Evolutionary conservation across 768 basidiomycete species (phyloP).

Genomic region (Rhodotorula sphaerocarpa): DNA sequence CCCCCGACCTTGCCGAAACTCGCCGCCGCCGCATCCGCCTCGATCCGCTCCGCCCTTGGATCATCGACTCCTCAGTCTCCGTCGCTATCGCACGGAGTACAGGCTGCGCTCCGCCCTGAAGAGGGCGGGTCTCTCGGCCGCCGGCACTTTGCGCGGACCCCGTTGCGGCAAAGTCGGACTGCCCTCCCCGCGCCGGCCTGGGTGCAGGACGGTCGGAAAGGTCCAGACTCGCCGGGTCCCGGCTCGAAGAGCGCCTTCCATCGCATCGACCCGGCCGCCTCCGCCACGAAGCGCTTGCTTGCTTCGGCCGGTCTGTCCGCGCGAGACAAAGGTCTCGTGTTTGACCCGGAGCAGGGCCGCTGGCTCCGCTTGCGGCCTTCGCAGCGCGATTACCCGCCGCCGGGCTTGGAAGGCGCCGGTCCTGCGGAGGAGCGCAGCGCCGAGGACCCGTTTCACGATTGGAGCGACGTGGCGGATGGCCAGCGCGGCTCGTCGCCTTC

Average conservation of each 20-base stretch:
- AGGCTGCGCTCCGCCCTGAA: not conserved
- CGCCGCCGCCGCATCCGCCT: slow-evolving; percentile 25
- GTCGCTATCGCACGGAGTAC: slow-evolving; percentile 3
- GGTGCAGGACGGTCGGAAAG: not conserved
- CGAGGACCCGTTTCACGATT: slow-evolving; percentile 29
- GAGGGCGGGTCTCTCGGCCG: slow-evolving; percentile 1
- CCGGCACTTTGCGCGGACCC: slow-evolving; percentile 6
- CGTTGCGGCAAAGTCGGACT: slow-evolving; percentile 36
- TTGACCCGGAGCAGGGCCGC: slow-evolving; percentile 40
- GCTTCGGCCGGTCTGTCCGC: slow-evolving; percentile 33
- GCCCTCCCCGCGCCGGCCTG: too few relatives aligned
- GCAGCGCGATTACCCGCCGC: too few relatives aligned
- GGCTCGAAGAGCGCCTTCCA: too few relatives aligned
- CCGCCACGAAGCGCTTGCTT: slow-evolving; percentile 41
- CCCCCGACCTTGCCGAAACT: slow-evolving; percentile 22
- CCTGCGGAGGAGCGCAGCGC: slow-evolving; percentile 24
- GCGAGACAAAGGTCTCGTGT: slow-evolving; percentile 42
- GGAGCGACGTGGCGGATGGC: slow-evolving; percentile 17
- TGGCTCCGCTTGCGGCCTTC: slow-evolving; percentile 41
- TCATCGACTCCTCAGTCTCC: slow-evolving; percentile 1
- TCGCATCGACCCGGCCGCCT: slow-evolving; percentile 39
- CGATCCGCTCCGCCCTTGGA: slow-evolving; percentile 21
- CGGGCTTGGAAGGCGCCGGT: not conserved
- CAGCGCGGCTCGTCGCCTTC: not conserved
- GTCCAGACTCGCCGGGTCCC: not conserved